Evolutionary conservation across 108 stramenopile species (phyloP).

Genomic region (Nitzschia putrida): DNA sequence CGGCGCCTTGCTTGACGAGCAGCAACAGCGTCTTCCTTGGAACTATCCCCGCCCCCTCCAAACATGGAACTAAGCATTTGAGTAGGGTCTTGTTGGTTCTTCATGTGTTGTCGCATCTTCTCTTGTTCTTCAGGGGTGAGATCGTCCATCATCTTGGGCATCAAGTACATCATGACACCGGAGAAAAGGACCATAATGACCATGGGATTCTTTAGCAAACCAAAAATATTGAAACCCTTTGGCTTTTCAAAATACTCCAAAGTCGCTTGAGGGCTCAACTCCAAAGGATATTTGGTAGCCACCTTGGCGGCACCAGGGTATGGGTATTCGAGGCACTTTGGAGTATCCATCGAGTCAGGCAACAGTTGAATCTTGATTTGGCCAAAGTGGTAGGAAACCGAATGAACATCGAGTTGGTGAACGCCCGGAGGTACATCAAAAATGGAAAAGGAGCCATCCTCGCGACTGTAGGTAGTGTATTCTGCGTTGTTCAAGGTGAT

Average conservation of each 20-base stretch:
- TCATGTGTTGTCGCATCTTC: slow-evolving; percentile 85
- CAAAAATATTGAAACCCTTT: slow-evolving; percentile 66
- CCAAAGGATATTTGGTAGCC: slow-evolving; percentile 66
- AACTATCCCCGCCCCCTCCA: slow-evolving; percentile 50
- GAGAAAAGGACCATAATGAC: slow-evolving; percentile 81
- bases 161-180: slow-evolving; percentile 72
- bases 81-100: slow-evolving; percentile 82
- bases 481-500: slow-evolving; percentile 81
- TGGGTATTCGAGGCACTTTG: slow-evolving; percentile 85
- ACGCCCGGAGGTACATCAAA: slow-evolving; percentile 79
- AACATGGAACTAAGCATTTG: slow-evolving; percentile 81
- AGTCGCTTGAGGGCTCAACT: slow-evolving; percentile 68
- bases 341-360: slow-evolving; percentile 63
- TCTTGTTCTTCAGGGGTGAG: slow-evolving; percentile 87
- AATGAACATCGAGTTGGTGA: slow-evolving; percentile 80
- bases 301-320: slow-evolving; percentile 81
- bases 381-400: slow-evolving; percentile 62
- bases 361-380: slow-evolving; percentile 83
- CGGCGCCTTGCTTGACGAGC: slow-evolving; percentile 22
- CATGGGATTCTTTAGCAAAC: slow-evolving; percentile 89
- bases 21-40: slow-evolving; percentile 35
- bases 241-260: slow-evolving; percentile 79
- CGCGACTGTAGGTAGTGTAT: slow-evolving; percentile 66
- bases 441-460: slow-evolving; percentile 72
- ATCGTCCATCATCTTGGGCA: slow-evolving; percentile 90